Evolutionary conservation across 2,329 filamentous ascomycete genomes (phyloP), one percentile per base, ranked within the genome.

Genomic region (Arthrinium phaeospermum): DNA sequence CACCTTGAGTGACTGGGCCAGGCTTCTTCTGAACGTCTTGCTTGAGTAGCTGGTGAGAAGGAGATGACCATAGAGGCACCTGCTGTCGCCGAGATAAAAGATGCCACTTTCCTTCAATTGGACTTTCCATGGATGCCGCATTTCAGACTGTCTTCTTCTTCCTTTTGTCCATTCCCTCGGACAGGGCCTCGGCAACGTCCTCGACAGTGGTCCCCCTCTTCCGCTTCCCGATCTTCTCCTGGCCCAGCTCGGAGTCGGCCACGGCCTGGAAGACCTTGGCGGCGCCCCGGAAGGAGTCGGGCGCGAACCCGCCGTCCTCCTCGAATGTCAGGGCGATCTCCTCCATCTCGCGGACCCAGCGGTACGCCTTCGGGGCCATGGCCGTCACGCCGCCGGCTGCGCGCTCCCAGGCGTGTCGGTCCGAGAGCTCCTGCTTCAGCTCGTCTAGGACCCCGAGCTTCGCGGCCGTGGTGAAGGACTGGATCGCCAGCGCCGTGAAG

Each of bases 281-380:
- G 8, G 91, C 88, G 14, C 88, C 88, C 16, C 82, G 80, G 76
- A 93, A 93, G 37, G 92, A 80, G 34, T 84, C 82, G 14, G 80
- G 80, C 5, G 81, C 81, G 79, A 92, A 93, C 0, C 91, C 91
- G 0, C 90, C 92, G 71, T 92, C 91, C 57, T 89, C 87, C 8
- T 82, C 82, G 79, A 94, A 91, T 4, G 91, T 93, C 72, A 87
- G 83, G 4, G 88, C 89, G 78, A 95, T 94, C 85, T 95, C 90
- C 76, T 91, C 87, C 93, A 95, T 94, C 84, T 95, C 93, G 46
- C 86, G 85, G 0, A 94, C 91, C 92, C 93, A 95, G 14, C 93
- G 85, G 80, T 94, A 94, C 24, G 93, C 93, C 82, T 95, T 95
- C 10, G 90, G 89, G 34, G 92, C 86, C 88, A 94, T 93, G 19